Conservation (phyloP, 345 rosid species). For the Euphorbia pulcherrima region DNA sequence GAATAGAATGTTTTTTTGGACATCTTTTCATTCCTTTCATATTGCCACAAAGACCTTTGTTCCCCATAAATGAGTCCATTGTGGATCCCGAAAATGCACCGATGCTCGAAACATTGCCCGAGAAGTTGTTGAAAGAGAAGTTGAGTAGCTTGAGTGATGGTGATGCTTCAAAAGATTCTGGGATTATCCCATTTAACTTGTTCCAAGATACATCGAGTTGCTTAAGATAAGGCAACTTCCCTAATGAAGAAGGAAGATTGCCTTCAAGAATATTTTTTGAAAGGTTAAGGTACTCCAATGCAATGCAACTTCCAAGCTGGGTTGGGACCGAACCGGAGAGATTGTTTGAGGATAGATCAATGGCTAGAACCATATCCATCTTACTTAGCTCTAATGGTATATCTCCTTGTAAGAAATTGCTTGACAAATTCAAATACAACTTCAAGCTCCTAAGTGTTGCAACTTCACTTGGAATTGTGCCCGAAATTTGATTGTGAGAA, state of each 20-base stretch:
- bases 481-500: slow-evolving; percentile 63
- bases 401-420: slow-evolving; percentile 58
- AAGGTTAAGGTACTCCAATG: slow-evolving; percentile 75
- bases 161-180: slow-evolving; percentile 54
- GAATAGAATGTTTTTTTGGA: slow-evolving; percentile 37
- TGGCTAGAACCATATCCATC: slow-evolving; percentile 91
- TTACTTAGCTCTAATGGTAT: slow-evolving; percentile 79
- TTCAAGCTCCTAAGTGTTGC: slow-evolving; percentile 71
- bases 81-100: slow-evolving; percentile 62
- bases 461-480: slow-evolving; percentile 60
- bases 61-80: slow-evolving; percentile 64
- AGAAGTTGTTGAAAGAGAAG: slow-evolving; percentile 70
- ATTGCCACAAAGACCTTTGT: slow-evolving; percentile 62
- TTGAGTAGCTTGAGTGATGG: slow-evolving; percentile 57
- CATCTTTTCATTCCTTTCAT: slow-evolving; percentile 69
- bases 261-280: slow-evolving; percentile 59
- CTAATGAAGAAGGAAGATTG: slow-evolving; percentile 57
- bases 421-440: slow-evolving; percentile 78
- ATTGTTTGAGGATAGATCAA: slow-evolving; percentile 77
- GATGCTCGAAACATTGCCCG: slow-evolving; percentile 53
- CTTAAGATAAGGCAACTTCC: slow-evolving; percentile 64
- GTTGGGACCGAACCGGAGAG: slow-evolving; percentile 63
- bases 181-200: slow-evolving; percentile 56
- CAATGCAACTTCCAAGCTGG: slow-evolving; percentile 84
- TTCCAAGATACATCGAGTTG: slow-evolving; percentile 65